A percentile compares a stretch with the other conserved stretches of the same genome.
phyloP scores from a whole-genome alignment of 495 filamentous ascomycete genomes.

The Pyronema domesticum region DNA sequence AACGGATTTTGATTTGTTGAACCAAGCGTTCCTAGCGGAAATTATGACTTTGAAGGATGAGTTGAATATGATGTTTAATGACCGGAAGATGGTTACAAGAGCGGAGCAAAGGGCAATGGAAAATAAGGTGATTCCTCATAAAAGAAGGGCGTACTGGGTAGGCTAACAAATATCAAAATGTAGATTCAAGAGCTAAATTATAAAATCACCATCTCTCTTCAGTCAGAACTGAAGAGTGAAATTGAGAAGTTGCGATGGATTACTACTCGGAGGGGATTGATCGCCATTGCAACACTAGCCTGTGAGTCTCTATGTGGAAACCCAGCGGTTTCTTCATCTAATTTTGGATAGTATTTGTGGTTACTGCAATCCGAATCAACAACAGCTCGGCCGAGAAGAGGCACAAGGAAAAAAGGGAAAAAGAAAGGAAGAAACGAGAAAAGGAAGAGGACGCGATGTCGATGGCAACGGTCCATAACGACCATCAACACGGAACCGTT shows the following conservation, averaged over 20 bases:
- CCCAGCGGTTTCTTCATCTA: slow-evolving; percentile 4
- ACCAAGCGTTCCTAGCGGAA: slow-evolving; percentile 66
- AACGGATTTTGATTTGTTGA: slow-evolving; percentile 84
- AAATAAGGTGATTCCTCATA: slow-evolving; percentile 34
- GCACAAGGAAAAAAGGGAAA: slow-evolving; percentile 8
- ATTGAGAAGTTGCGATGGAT: slow-evolving; percentile 86
- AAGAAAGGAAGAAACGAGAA: background rate
- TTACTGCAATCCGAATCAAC: slow-evolving; percentile 14
- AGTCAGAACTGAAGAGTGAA: slow-evolving; percentile 72
- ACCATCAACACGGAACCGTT: background rate
- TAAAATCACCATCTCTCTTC: slow-evolving; percentile 73
- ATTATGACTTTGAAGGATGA: slow-evolving; percentile 66
- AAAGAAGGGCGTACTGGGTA: background rate
- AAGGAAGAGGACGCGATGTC: background rate
- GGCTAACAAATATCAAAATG: slow-evolving; percentile 13
- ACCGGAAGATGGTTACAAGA: slow-evolving; percentile 78
- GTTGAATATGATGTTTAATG: slow-evolving; percentile 87
- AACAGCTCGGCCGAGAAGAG: slow-evolving; percentile 6
- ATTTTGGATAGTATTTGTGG: slow-evolving; percentile 8
- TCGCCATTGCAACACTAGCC: slow-evolving; percentile 42
- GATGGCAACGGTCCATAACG: background rate
- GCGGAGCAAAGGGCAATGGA: slow-evolving; percentile 73
- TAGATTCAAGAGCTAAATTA: slow-evolving; percentile 86
- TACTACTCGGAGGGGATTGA: slow-evolving; percentile 64
- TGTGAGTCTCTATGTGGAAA: slow-evolving; percentile 25